Base-by-base conservation (phyloP, 2,329 filamentous ascomycete species). In the Fusarium fracticaudum region DNA sequence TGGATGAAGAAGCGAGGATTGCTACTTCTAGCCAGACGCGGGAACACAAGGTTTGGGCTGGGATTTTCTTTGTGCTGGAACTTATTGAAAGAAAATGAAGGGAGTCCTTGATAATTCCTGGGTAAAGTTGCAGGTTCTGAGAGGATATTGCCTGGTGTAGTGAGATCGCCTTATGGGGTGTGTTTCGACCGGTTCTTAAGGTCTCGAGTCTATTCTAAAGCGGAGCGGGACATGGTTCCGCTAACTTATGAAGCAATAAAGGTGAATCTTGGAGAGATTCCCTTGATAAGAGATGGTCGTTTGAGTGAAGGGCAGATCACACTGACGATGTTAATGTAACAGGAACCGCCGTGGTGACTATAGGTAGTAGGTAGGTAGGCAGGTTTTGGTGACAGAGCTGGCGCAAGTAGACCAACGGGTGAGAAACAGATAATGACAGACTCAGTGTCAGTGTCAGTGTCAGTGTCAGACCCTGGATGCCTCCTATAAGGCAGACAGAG, bases 1-100 rank as follows among this genome's bases (percentile, higher is more conserved):
- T 47, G 67, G 69, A 47, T 48, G 72, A 70, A 69, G 73, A 75
- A 73, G 67, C 64, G 68, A 76, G 65, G 29, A 59, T 58, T 66
- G 60, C 63, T 51, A 65, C 62, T 67, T 62, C 60, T 64, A 58
- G 41, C 67, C 59, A 53, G 60, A 64, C 37, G 58, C 38, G 60
- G 67, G 55, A 57, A 41, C 60, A 75, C 69, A 74, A 41, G 53
- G 50, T 51, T 47, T 26, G 47, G 51, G 33, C 47, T 57, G 26
- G 26, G 37, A n/a, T 12, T 22, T 18, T 50, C n/a, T 51, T 33
- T 37, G 29, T 54, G 53, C 17, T 20, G 31, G 31, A 38, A 33
- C 22, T 37, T 58, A 24, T 41, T 12, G 17, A 31, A 26, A 22
- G 9, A 26, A 24, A 20, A 26, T 29, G 24, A 20, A 43, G 20